Conservation (phyloP, 225 moss, liverwort and hornwort genomes). For the Thuidium tamariscinum region DNA sequence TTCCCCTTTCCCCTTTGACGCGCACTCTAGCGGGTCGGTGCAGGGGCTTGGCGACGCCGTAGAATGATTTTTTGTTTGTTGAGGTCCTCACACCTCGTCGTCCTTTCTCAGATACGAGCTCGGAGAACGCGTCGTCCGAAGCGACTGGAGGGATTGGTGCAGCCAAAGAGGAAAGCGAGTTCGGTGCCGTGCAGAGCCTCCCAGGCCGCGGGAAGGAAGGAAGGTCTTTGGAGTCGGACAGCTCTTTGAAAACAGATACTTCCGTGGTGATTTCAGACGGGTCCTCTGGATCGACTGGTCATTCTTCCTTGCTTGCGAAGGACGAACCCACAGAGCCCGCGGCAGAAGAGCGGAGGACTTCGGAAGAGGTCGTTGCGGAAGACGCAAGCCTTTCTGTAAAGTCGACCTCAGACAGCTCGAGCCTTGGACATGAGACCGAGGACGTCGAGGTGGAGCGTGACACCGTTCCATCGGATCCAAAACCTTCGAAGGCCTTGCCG, state of each 20-base stretch:
- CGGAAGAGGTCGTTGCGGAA: background rate
- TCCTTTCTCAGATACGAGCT: slow-evolving; percentile 1
- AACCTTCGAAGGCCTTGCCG: background rate
- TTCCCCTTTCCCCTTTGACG: background rate
- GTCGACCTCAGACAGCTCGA: background rate
- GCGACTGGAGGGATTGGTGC: background rate
- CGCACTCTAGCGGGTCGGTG: background rate
- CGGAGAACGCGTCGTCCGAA: slow-evolving; percentile 1
- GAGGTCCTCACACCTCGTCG: background rate
- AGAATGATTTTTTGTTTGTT: background rate
- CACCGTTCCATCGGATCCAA: background rate
- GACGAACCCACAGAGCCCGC: background rate
- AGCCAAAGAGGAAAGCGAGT: background rate
- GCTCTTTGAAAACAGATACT: background rate
- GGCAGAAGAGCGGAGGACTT: background rate
- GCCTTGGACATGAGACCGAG: background rate
- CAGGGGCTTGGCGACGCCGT: background rate
- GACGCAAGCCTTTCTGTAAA: background rate
- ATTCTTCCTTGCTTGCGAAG: slow-evolving; percentile 13
- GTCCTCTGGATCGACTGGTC: background rate
- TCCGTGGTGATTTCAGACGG: background rate
- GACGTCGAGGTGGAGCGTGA: background rate
- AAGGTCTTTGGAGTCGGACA: background rate
- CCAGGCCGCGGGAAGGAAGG: background rate
- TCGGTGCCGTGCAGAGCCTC: background rate